Evolutionary conservation across 495 filamentous ascomycete species (phyloP), one percentile per base, ranked within the genome.

Genomic region (Endocarpon pusillum): DNA sequence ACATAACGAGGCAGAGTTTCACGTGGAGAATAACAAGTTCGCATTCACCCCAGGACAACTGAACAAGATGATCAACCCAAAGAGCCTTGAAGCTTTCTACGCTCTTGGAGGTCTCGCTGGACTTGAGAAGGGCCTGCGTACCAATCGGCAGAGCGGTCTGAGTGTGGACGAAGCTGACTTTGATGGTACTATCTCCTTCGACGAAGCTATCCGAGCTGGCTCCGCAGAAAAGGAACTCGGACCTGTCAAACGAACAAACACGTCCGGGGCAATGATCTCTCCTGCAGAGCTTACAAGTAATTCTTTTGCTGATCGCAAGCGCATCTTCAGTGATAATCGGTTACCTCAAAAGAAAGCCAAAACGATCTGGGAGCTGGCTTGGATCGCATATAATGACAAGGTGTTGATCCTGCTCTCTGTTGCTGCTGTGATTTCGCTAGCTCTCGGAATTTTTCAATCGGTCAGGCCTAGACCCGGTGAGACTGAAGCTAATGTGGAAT

Each of bases 321-420:
- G 81, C 3, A 61, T 85, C 20, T 89, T 70, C 46, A 69, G 66
- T 22, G 66, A 62, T 34, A 91, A 89, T 40, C 53, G 64, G 3
- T 53, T 91, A 8, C 82, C 82, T 0, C 71, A 71, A 40, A 69
- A 68, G 40, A 83, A 81, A 46, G 49, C 73, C 7, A 85, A 83
- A 44, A 69, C 63, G 19, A 73, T 89, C 32, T 71, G 75, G 42
- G 57, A 70, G 43, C 55, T 86, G 14, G 76, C 81, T 24, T 89
- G 80, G 80, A 75, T 80, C 45, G 79, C 81, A 2, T 81, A 78
- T 43, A 79, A 83, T 32, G 82, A 91, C 52, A 85, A 84, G 40
- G 76, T 89, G 15, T 53, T 89, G 11, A 77, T 86, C 32, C 54
- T 93, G 4, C 59, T 94, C 35, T 80, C 79, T 1, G 55, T 75